Evolutionary conservation across 2,329 filamentous ascomycete species (phyloP).

Genomic region (Pseudocercospora fijiensis): DNA sequence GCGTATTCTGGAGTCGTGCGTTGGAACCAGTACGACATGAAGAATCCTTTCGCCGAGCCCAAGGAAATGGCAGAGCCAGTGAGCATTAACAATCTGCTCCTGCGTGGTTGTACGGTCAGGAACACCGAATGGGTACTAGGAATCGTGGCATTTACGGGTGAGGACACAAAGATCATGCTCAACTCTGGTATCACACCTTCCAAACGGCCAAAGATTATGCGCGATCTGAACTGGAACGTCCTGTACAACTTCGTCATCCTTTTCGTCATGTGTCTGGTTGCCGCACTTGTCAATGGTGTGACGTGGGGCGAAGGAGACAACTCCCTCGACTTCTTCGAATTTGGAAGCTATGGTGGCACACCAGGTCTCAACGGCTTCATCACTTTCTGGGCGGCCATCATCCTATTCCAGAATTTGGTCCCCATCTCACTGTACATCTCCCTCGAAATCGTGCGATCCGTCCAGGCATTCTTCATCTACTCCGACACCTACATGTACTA

Average conservation of each 20-base stretch:
- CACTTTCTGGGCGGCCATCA: constrained; percentile 92
- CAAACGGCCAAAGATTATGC: constrained; percentile 86
- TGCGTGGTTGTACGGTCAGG: constrained; percentile 87
- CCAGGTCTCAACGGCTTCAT: constrained; percentile 84
- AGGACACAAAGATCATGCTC: constrained; percentile 99
- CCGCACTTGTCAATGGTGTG: constrained; percentile 79
- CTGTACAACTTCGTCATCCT: constrained; percentile 93
- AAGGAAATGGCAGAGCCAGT: constrained; percentile 88
- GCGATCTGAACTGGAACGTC: constrained; percentile 95
- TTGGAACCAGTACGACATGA: constrained; percentile 74
- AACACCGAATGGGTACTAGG: constrained; percentile 97
- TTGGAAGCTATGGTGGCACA: constrained; percentile 66
- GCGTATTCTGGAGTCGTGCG: constrained; percentile 86
- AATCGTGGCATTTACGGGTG: constrained; percentile 88
- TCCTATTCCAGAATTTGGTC: constrained; percentile 97
- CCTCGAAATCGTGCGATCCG: constrained; percentile 87
- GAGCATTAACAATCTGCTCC: constrained; percentile 88
- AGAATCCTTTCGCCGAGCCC: constrained; percentile 60
- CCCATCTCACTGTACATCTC: constrained; percentile 98
- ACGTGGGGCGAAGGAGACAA: constrained; percentile 74
- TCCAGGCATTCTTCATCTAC: constrained; percentile 96
- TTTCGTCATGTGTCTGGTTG: constrained; percentile 82
- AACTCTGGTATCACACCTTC: constrained; percentile 93
- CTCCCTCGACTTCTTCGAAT: constrained; percentile 80
- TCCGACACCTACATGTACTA: constrained; percentile 97